Evolutionary conservation across 305 asterid genomes (phyloP), one percentile per base, ranked within the genome.

Genomic region (Solanum hybrid): DNA sequence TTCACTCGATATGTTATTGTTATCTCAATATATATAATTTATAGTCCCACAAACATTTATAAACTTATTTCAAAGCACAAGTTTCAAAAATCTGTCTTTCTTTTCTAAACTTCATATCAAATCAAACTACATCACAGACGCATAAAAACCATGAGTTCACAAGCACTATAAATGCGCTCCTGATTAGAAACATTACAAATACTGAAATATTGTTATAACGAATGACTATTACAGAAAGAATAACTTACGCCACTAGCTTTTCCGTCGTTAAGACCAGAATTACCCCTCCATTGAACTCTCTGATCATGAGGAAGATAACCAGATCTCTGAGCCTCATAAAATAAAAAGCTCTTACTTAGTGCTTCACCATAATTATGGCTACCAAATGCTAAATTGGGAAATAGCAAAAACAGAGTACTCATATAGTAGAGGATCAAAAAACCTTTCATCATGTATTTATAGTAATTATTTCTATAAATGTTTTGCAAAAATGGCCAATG

Each of bases 321-420:
- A 78, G 94, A 92, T 90, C 93, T 87, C 79, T 92, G 94, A 46
- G 94, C 94, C 69, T 92, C 94, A 31, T 76, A 91, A 80, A 82
- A 92, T 12, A 91, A 39, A 81, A 92, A 18, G 33, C 92, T 90
- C 42, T 91, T 92, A 31, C 91, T 87, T 3, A 92, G 89, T 10
- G 94, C 94, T 16, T 74, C 78, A 16, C 91, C 91, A 90, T 90
- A 91, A 71, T 92, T 92, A 76, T 76, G 88, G 36, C 88, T 69
- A 78, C 82, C 86, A 7, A 88, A 73, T 85, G 46, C 91, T 73
- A 88, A 26, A 14, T 61, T 46, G 6, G 71, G 71, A 69, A 90
- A 35, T 2, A 57, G 8, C 46, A 90, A 22, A 42, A 90, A 57
- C 20, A 57, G 22, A 90, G 35, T 5, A 79, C 8, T 39, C 35